Base-by-base conservation (phyloP, 139 green algal species). In the Chlamydomonas incerta region DNA sequence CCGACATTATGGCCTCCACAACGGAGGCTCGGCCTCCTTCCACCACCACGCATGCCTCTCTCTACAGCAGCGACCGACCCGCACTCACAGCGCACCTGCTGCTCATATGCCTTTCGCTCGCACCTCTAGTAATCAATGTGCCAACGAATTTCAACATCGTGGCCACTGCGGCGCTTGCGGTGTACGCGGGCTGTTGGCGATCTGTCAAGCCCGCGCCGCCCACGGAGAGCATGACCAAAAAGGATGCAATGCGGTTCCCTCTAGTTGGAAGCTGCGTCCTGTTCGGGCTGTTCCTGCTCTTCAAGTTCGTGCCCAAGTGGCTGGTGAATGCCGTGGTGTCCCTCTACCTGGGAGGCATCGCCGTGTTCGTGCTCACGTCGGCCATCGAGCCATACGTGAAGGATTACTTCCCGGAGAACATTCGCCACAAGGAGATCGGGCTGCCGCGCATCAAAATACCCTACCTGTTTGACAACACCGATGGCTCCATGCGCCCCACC, bases 171-270 rank as follows among this genome's bases (percentile, higher is more conserved):
- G 88, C 91, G 3, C 73, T 98, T 1, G 89, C 93, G 18, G 97
- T 99, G 3, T 98, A 95, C 76, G 89, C 95, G 31, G 97, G 97
- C 2, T 95, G 87, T 67, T 95, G 92, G 90, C 87, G 96, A 52
- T 98, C 94, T 23, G 93, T 99, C 46, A 98, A 96, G 84, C 77
- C 89, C 0, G 80, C 80, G 14, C 86, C 91, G 3, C 93, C 92
- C 0, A 85, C 88, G 28, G 97, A 99, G 85, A 89, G 82, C 35
- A 98, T 98, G 96, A 96, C 91, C 21, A 95, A 96, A 52, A 93
- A 93, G 89, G 97, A 99, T 80, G 97, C 97, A 15, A 96, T 98
- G 91, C 94, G 93, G 33, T 99, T 99, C 75, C 98, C 98, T 14
- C 65, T 99, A 35, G 93, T 99, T 1, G 98, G 98, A 28, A 97